Base-by-base conservation (phyloP, 441 rosid species). In the Euphorbia celastroides region DNA sequence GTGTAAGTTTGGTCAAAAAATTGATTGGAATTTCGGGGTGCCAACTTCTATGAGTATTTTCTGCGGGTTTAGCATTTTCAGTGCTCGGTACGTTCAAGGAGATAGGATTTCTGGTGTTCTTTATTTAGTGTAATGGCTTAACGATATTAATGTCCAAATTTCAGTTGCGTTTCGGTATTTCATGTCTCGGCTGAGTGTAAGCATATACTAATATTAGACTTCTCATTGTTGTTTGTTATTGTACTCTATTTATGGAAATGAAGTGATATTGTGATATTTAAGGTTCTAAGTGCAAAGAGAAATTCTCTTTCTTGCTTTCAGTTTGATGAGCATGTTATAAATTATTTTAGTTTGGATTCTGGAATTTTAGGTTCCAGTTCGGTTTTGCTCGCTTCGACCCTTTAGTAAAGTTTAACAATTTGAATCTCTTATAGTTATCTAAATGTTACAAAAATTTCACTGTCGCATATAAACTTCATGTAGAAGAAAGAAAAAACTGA, bases 1-100 rank as follows among this genome's bases (percentile, higher is more conserved):
- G 69, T 31, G 79, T 69, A 66, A 74, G 80, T 57, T 50, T 1
- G 16, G 16, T 13, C 32, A 25, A 5, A 44, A 14, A 32, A 7
- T 20, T n/a, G n/a, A n/a, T 38, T 57, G 17, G 50, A 25, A 38
- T 56, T 42, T 57, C 72, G 66, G 72, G 70, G 20, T 59, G 32
- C 12, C 16, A 7, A 26, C n/a, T 2, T 38, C 23, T 44, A 34
- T 64, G 28, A 54, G 12, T 20, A 14, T 73, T 26, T 3, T 62
- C 23, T 14, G 68, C 25, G 41, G 10, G 36, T 26, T 16, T 28
- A 13, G 34, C 44, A 2, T 9, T 23, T 1, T 27, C 42, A 23
- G 73, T n/a, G 58, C 42, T 41, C 60, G 60, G 28, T 20, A 19
- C 63, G 41, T 28, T 57, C 50, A 5, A 16, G 36, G 19, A 20